These are phyloP conservation scores for Collybia sordida DNA, from an alignment of 768 basidiomycete species.

Conservation along the genomic window DNA sequence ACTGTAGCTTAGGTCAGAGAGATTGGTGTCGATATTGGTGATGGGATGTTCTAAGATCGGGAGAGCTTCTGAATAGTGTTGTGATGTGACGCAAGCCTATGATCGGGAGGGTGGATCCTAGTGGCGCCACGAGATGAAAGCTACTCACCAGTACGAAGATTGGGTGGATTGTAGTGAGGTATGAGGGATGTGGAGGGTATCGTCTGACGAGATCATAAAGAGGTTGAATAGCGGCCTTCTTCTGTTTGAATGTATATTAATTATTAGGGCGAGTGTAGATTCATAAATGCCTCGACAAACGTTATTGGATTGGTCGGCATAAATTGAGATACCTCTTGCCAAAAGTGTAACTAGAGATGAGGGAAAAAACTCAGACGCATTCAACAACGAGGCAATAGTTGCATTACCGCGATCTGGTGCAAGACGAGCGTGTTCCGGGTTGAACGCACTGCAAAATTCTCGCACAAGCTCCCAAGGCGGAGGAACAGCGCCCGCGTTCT, in stretches of 20 bases:
- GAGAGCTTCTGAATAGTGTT: slow-evolving; percentile 55
- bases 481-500: slow-evolving; percentile 33
- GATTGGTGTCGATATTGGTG: slow-evolving; percentile 54
- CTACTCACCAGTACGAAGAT: slow-evolving; percentile 59
- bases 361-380: neutral
- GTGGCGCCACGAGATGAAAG: neutral
- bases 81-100: slow-evolving; percentile 57
- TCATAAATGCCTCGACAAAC: slow-evolving; percentile 36
- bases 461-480: slow-evolving; percentile 44
- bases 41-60: slow-evolving; percentile 65
- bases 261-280: neutral
- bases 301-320: slow-evolving; percentile 47
- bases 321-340: slow-evolving; percentile 59
- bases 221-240: slow-evolving; percentile 48
- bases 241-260: too few relatives aligned
- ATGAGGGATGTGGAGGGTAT: slow-evolving; percentile 54
- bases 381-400: neutral
- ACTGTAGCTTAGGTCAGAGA: slow-evolving; percentile 70
- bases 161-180: slow-evolving; percentile 71
- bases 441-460: slow-evolving; percentile 63
- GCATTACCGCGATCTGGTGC: slow-evolving; percentile 67
- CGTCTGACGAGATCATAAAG: slow-evolving; percentile 60
- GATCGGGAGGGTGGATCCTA: slow-evolving; percentile 2
- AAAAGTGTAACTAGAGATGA: slow-evolving; percentile 56
- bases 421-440: slow-evolving; percentile 59